phyloP scores from a whole-genome alignment of 1,284 basidiomycete species.

The Trichosporon sp. region DNA sequence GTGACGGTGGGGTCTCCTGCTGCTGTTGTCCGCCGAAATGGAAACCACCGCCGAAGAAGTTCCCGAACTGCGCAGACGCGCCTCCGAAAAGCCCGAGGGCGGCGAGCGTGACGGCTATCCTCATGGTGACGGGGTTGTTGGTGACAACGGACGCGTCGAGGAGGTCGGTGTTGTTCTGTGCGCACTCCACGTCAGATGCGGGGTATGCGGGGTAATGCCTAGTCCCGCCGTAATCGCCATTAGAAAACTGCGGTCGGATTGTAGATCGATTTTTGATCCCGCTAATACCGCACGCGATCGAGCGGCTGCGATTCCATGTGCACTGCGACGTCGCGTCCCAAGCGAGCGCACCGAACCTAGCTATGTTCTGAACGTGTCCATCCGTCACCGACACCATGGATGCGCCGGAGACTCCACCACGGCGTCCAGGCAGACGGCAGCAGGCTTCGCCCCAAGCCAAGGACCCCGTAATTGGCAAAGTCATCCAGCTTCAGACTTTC shows the following conservation, averaged over 20 bases:
- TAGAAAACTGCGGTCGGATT: background rate
- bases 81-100: constrained; percentile 14
- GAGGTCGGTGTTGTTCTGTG: background rate
- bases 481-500: constrained; percentile 64
- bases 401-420: background rate
- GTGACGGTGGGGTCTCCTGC: constrained; percentile 23
- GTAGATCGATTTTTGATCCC: background rate
- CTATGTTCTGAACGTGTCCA: background rate
- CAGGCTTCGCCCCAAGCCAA: constrained; percentile 11
- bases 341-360: background rate
- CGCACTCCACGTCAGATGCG: constrained; percentile 4
- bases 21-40: constrained; percentile 27
- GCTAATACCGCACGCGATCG: background rate
- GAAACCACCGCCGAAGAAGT: constrained; percentile 44
- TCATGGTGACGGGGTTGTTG: background rate
- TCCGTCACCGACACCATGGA: background rate
- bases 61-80: constrained; percentile 38
- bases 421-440: background rate
- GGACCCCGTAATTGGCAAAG: constrained; percentile 60
- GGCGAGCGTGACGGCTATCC: constrained; percentile 2
- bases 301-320: background rate
- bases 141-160: background rate
- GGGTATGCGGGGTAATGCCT: background rate
- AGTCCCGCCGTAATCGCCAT: background rate
- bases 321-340: background rate